Evolutionary conservation across 352 stramenopile genomes (phyloP).

Genomic region (Phytophthora rubi): DNA sequence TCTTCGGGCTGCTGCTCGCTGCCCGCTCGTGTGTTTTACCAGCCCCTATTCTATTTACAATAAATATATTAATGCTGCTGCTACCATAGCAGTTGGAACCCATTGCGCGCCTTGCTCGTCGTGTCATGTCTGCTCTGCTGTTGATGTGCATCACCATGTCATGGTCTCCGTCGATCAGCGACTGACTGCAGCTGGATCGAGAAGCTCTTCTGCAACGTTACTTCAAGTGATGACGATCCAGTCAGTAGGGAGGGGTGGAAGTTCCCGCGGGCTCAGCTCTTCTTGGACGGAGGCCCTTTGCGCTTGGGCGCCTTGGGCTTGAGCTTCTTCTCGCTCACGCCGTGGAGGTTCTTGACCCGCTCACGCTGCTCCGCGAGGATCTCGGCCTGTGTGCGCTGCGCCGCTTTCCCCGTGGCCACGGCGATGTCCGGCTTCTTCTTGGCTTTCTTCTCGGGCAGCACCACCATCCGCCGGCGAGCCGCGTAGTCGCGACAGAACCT

Average conservation of each 20-base stretch:
- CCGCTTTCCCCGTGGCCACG: conserved; percentile 56
- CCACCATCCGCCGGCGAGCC: conserved; percentile 56
- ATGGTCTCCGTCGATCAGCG: background rate
- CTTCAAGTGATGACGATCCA: background rate
- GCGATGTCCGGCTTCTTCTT: conserved; percentile 87
- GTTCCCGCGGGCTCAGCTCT: conserved; percentile 22
- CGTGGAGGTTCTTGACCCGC: conserved; percentile 65
- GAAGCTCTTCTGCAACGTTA: conserved; percentile 2
- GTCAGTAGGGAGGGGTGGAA: background rate
- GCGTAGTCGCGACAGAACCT: conserved; percentile 66
- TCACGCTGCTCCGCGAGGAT: conserved; percentile 81
- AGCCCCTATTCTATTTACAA: conserved; percentile 86
- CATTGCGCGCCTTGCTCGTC: background rate
- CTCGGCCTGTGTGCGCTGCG: conserved; percentile 76
- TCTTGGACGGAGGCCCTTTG: conserved; percentile 66
- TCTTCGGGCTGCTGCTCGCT: conserved; percentile 38
- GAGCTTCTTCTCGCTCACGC: conserved; percentile 66
- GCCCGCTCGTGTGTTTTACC: conserved; percentile 47
- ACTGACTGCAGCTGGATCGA: background rate
- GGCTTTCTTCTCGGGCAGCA: conserved; percentile 65
- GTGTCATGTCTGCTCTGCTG: no score
- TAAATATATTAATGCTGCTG: conserved; percentile 71
- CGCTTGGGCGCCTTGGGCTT: conserved; percentile 73
- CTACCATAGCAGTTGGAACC: conserved; percentile 33
- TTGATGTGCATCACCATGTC: background rate